Conservation (phyloP, 257 asterid species). For the Solanum lignicaule region DNA sequence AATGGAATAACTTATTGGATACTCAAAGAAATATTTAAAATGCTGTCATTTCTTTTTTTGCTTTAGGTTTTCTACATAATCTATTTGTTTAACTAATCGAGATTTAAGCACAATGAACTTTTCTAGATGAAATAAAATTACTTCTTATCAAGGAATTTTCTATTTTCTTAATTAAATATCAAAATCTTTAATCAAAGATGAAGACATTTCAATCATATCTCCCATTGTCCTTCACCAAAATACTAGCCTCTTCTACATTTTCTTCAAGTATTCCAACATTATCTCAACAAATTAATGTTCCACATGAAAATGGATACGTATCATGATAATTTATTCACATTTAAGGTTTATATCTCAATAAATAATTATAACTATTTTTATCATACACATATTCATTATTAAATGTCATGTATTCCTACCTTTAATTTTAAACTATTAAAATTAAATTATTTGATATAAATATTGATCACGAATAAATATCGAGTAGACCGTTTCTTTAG, state of each 20-base stretch:
- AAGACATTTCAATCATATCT: background rate
- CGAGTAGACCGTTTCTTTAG: background rate
- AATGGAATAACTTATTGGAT: background rate
- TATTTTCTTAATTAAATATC: background rate
- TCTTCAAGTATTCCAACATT: background rate
- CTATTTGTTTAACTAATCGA: background rate
- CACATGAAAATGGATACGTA: background rate
- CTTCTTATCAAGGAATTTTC: background rate
- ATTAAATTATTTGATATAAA: background rate
- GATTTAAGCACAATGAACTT: background rate
- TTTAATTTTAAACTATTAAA: background rate
- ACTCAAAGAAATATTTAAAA: background rate
- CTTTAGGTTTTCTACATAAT: background rate
- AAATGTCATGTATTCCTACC: background rate
- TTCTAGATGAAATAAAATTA: background rate
- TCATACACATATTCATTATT: background rate
- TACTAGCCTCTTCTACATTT: background rate
- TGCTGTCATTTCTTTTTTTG: background rate
- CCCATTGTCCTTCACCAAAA: background rate
- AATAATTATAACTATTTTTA: background rate
- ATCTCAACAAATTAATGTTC: background rate
- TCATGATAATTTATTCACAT: background rate
- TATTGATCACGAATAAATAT: background rate
- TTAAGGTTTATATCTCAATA: background rate
- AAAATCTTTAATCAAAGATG: background rate